Base-by-base conservation (phyloP, 768 basidiomycete genomes). In the Suillus sp. region DNA sequence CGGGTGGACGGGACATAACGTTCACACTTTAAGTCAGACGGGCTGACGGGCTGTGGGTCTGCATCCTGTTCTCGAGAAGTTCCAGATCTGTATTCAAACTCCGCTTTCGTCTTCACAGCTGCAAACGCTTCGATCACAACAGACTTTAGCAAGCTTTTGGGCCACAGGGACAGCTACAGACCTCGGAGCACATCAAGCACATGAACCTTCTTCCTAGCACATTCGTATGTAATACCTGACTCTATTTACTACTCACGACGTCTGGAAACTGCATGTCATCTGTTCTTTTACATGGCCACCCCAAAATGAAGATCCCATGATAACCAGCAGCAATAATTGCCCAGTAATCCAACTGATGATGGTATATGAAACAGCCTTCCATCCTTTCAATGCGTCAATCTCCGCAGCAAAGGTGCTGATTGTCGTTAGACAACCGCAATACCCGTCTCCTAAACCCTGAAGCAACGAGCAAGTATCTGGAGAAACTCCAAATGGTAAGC, bases 401-500 rank as follows among this genome's bases (percentile, higher is more conserved):
- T 99, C 97, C 10, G 88, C 88, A 1, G 87, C 90, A 71, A 99
- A 96, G 20, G 96, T 99, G 74, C 92, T 94, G 68, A 99, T 84
- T 1, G 97, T 99, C 1, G 91, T 96, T 68, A 99, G 80, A 77
- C 94, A 95, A 13, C 95, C 97, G 72, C 96, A 98, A 72, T 94
- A 98, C 8, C 97, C 97, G 72, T 98, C 94, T 27, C 81, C 80
- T 42, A 99, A 77, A 1, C 94, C 96, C 71, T 92, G 89, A 47
- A 98, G 75, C 22, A 93, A 79, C 30, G 84, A 80, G 71, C 96
- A 97, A 38, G 84, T 80, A 63, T 81, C 77, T 25, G 75, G 72
- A 1, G 88, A 84, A 27, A 75, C 65, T 38, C 73, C 65, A 13
- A 78, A 78, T 40, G 68, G 60, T 11, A 74, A 8, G 62, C 86